Conservation (phyloP, 495 filamentous ascomycete species). For the Podospora conica region DNA sequence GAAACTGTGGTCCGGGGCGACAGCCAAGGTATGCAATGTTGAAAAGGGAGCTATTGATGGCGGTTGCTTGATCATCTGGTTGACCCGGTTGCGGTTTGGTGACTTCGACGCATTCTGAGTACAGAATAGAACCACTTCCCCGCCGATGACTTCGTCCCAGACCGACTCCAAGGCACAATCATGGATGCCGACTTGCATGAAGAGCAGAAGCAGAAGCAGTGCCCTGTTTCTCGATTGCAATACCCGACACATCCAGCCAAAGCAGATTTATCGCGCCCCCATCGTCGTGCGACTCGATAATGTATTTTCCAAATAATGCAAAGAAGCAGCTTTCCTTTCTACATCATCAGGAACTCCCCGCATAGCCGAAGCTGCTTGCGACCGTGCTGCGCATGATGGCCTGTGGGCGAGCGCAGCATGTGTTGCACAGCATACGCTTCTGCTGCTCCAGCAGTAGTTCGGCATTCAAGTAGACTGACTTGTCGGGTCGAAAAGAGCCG, state of each 20-base stretch:
- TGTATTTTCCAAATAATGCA: neutral
- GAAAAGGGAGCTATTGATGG: neutral
- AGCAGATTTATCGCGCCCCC: neutral
- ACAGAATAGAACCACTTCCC: neutral
- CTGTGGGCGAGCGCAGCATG: neutral
- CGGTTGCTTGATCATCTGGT: neutral
- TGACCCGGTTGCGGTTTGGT: neutral
- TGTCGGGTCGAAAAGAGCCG: neutral
- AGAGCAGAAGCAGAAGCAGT: neutral
- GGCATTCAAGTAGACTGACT: neutral
- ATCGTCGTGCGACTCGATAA: neutral
- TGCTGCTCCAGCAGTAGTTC: neutral
- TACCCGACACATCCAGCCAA: neutral
- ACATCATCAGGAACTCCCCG: neutral
- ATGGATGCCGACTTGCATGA: neutral
- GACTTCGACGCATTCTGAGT: neutral
- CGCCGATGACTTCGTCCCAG: neutral
- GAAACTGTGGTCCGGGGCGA: neutral
- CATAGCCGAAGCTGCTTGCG: neutral
- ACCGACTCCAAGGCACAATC: neutral
- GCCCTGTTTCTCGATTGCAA: neutral
- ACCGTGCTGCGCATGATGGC: neutral
- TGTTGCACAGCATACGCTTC: slow-evolving; percentile 4
- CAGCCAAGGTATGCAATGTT: neutral
- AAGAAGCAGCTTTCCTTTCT: neutral